These are phyloP conservation scores for Teunomyces barrocoloradensis DNA, from an alignment of 805 yeast genomes.

Conservation along the genomic window DNA sequence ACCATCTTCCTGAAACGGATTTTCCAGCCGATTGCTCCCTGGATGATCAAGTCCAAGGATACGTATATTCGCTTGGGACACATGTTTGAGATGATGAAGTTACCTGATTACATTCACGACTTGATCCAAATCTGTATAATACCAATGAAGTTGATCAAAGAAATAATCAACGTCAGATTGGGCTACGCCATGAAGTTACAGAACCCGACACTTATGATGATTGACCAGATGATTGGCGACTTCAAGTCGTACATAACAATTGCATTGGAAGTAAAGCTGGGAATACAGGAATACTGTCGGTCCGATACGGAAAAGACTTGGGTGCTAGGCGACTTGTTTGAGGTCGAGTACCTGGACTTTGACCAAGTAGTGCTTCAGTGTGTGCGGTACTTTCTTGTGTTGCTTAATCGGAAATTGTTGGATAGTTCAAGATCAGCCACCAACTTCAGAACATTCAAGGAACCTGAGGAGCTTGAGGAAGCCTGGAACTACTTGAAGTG, in stretches of 20 bases:
- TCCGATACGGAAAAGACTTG: constrained; percentile 60
- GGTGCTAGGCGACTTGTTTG: constrained; percentile 65
- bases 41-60: constrained; percentile 79
- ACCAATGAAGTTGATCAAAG: constrained; percentile 78
- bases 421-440: constrained; percentile 65
- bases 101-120: constrained; percentile 70
- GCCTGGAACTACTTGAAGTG: constrained; percentile 78
- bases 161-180: constrained; percentile 70
- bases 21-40: constrained; percentile 67
- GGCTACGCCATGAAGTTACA: constrained; percentile 73
- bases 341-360: constrained; percentile 46
- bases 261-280: constrained; percentile 71
- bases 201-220: constrained; percentile 92
- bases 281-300: constrained; percentile 57
- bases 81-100: constrained; percentile 60
- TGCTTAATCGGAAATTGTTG: constrained; percentile 72
- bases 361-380: constrained; percentile 73
- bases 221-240: constrained; percentile 89
- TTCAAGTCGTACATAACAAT: constrained; percentile 72
- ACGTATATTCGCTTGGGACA: constrained; percentile 62
- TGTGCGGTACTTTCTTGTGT: constrained; percentile 64
- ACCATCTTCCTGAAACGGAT: constrained; percentile 69
- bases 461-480: constrained; percentile 82
- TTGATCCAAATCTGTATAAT: constrained; percentile 66
- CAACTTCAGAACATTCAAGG: constrained; percentile 80